Evolutionary conservation across 768 basidiomycete genomes (phyloP), one percentile per base, ranked within the genome.

Genomic region (Gloeophyllum trabeum): DNA sequence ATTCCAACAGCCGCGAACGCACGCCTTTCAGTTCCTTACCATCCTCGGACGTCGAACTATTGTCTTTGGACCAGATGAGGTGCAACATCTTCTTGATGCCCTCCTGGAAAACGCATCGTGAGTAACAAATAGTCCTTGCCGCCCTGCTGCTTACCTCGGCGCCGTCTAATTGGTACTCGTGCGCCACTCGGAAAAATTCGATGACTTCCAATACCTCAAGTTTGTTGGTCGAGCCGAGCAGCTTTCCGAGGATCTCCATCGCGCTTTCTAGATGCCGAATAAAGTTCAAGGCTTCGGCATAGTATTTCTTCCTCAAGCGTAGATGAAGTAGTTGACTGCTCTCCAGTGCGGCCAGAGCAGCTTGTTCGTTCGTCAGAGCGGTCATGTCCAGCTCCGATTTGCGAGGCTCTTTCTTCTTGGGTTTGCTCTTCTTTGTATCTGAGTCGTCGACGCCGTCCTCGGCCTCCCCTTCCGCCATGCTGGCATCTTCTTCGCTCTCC

Each of bases 11-110:
- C 24, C 83, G 73, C 37, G 87, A 80, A 4, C 90, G 78, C 45
- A 98, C 72, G 21, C 94, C 91, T 58, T 92, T 93, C 36, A 91
- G 60, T 56, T 93, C 89, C 48, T 73, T 73, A 19, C 75, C 77
- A 39, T 81, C 79, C 49, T 79, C 78, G 23, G 76, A 76, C n/a
- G 84, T 76, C 19, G 75, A 70, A 40, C 65, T 83, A 54, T 90
- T 90, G 54, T 99, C 94, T 57, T 98, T 98, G 21, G 76, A 75
- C 96, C 96, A 98, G 51, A 99, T 88, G 20, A 99, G 69, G 58
- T 98, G 96, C 12, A 99, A 58, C 94, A 98, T 97, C 54, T 81
- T 89, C 66, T 86, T 91, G 54, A 99, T 81, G 1, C 96, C 96
- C 12, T 63, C 61, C 90, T 94, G 49, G n/a, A n/a, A n/a, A n/a